These are phyloP conservation scores for Komagataella pseudopastoris DNA, from an alignment of 805 yeast genomes.

Conservation along the genomic window DNA sequence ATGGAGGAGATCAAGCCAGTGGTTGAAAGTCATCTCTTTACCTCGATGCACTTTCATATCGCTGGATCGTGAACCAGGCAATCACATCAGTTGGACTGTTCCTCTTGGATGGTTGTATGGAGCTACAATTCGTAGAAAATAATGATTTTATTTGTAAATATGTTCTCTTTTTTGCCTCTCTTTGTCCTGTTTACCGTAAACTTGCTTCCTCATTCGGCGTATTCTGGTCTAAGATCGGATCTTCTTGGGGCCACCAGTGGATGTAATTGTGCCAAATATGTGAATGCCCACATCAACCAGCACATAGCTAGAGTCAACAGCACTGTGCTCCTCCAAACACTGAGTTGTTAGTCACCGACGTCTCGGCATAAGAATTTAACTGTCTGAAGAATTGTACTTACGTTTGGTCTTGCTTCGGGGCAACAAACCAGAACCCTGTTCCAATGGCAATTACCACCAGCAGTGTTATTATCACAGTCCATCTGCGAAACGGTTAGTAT, in stretches of 20 bases:
- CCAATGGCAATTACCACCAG: constrained; percentile 44
- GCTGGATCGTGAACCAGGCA: not conserved
- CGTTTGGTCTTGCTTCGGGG: constrained; percentile 74
- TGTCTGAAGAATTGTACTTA: constrained; percentile 17
- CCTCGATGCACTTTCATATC: not conserved
- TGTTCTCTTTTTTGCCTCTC: not conserved
- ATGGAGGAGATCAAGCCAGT: not conserved
- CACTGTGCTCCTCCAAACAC: constrained; percentile 66
- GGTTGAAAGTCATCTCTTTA: not conserved
- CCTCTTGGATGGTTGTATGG: not conserved
- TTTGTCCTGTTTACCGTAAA: constrained; percentile 1
- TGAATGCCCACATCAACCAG: constrained; percentile 65
- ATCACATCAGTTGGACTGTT: not conserved
- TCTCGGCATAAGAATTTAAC: too few species aligned
- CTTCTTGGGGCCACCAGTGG: constrained; percentile 87
- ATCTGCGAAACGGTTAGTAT: constrained; percentile 23
- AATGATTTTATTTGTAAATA: not conserved
- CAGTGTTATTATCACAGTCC: constrained; percentile 57
- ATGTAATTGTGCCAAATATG: constrained; percentile 77
- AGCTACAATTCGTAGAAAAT: not conserved
- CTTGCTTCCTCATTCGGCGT: constrained; percentile 17
- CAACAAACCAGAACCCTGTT: constrained; percentile 66
- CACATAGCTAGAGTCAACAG: constrained; percentile 51
- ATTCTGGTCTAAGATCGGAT: constrained; percentile 81
- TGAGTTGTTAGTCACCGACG: constrained; percentile 6